These are phyloP conservation scores for Fusarium foetens DNA, from an alignment of 2,329 filamentous ascomycete species.

Conservation along the genomic window DNA sequence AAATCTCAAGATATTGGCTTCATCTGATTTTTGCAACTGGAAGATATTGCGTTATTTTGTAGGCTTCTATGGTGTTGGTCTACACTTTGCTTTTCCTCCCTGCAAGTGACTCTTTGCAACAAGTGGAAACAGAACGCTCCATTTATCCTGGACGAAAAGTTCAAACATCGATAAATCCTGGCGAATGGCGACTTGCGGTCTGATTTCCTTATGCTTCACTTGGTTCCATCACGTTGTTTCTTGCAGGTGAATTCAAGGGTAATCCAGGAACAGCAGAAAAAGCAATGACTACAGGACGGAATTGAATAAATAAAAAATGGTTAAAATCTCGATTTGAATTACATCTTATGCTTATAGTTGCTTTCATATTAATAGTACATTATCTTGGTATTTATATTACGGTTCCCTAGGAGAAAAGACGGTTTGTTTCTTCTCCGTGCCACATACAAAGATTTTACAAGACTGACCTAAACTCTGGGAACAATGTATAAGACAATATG, in stretches of 20 bases:
- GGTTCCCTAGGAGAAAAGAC: too few relatives aligned
- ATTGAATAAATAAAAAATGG: neutral
- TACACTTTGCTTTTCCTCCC: neutral
- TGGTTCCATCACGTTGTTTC: neutral
- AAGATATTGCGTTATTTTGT: neutral
- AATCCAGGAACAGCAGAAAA: neutral
- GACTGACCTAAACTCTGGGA: too few relatives aligned
- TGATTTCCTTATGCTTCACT: neutral
- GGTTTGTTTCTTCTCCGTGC: neutral
- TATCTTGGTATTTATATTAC: too few relatives aligned
- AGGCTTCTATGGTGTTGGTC: neutral
- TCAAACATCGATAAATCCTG: neutral
- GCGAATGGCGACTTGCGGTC: neutral
- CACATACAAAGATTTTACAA: neutral
- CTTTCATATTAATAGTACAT: neutral
- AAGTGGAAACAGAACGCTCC: neutral
- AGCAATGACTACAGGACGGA: neutral
- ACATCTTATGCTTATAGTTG: neutral
- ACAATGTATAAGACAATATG: neutral
- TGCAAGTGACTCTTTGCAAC: neutral
- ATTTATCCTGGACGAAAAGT: neutral
- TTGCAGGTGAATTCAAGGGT: conserved; percentile 2
- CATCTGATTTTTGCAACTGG: neutral
- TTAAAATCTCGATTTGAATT: neutral
- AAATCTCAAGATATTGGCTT: neutral